Evolutionary conservation across 768 basidiomycete genomes (phyloP).

Genomic region (Dentipellis sp.): DNA sequence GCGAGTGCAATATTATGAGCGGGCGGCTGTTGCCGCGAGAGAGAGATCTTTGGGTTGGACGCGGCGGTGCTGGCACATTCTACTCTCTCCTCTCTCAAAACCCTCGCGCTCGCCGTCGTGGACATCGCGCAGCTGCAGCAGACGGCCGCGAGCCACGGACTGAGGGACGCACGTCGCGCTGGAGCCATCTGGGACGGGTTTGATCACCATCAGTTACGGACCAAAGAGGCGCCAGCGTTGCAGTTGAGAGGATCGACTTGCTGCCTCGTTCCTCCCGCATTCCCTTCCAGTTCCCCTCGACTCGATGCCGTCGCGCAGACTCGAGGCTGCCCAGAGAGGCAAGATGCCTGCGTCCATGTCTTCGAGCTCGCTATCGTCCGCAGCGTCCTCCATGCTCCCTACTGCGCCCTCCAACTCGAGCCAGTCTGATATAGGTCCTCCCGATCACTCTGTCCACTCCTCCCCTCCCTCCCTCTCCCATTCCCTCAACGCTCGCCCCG

Average conservation of each 20-base stretch:
- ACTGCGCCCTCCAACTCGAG: conserved; percentile 26
- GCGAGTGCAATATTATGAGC: too few species aligned
- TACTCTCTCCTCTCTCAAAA: too few species aligned
- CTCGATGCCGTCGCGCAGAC: conserved; percentile 12
- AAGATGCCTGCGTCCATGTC: conserved; percentile 29
- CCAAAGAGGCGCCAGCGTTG: too few species aligned
- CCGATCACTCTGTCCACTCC: conserved; percentile 33
- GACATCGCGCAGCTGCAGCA: too few species aligned
- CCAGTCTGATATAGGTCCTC: conserved; percentile 31
- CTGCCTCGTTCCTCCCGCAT: not conserved
- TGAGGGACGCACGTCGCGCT: not conserved
- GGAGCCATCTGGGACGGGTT: not conserved
- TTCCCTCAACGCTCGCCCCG: too few species aligned
- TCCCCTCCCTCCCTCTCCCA: conserved; percentile 17
- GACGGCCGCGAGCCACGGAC: not conserved
- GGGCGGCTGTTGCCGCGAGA: too few species aligned
- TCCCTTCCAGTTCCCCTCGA: not conserved
- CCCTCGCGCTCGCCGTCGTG: too few species aligned
- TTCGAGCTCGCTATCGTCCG: conserved; percentile 30
- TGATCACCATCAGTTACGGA: not conserved
- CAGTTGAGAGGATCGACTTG: not conserved
- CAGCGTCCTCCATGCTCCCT: conserved; percentile 31
- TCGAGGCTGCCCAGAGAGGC: conserved; percentile 8
- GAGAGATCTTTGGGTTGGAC: too few species aligned
- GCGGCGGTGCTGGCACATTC: too few species aligned